Evolutionary conservation across 2,329 filamentous ascomycete genomes (phyloP), one percentile per base, ranked within the genome.

Genomic region (Bipolaris zeicola): DNA sequence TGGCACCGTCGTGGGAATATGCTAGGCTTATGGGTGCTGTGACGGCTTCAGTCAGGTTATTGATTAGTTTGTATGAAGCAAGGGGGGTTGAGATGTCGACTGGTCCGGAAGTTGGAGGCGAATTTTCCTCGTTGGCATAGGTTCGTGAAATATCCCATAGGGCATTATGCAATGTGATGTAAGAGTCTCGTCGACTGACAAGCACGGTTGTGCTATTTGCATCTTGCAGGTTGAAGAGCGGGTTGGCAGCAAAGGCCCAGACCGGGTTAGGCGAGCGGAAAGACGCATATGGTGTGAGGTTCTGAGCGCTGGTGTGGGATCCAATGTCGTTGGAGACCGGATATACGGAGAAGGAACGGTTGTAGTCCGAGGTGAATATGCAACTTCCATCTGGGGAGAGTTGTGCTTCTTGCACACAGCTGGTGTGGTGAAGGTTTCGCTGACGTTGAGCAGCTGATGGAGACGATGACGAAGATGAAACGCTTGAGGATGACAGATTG

Each of bases 81-180:
- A 84, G 33, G 3, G 64, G 60, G 0, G 55, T 59, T 33, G 64
- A 64, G 31, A 72, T 71, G 26, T 72, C 38, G 6, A 71, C 50
- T 4, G 68, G 66, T 11, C 43, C 36, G n/a, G 41, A 22, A 10
- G 5, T 22, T 7, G 53, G 6, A 8, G 42, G 13, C 14, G 52
- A 34, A 5, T 18, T 8, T 8, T 37, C 48, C 10, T 50, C 70
- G 22, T 13, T 16, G 6, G 72, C 51, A 20, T 44, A 36, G 11
- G 13, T 18, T 7, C 24, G 39, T 50, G 69, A 38, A 2, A 57
- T 37, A 46, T 81, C 78, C 51, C 79, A 78, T 16, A 87, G 71
- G 2, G 82, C 82, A 46, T 86, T 87, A 55, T 79, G 75, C 13
- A 88, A 74, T 8, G 79, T 79, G 51, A 88, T 82, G 4, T 86